Percentiles rank a stretch among this genome's conserved stretches.
Conservation (phyloP, 1,139 yeast genomes). For the Suhomyces terraborum region DNA sequence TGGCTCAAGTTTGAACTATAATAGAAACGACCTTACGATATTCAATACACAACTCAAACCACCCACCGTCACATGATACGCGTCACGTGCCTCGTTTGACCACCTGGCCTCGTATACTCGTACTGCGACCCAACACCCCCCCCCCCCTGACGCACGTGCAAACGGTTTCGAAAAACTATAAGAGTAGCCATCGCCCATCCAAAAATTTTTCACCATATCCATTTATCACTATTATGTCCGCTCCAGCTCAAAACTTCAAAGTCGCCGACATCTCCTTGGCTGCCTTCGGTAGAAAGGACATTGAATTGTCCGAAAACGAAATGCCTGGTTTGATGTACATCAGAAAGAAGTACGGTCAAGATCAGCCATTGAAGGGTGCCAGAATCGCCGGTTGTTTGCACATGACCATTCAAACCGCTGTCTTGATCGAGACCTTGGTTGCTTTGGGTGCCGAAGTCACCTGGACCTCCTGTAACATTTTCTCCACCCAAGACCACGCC, state of each 20-base stretch:
- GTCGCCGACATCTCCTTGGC: conserved; percentile 99
- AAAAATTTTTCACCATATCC: conserved; percentile 7
- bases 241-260: conserved; percentile 62
- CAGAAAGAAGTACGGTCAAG: conserved; percentile 87
- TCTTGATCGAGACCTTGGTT: conserved; percentile 93
- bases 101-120: not conserved
- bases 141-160: conserved; percentile 3
- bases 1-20: conserved; percentile 51
- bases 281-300: conserved; percentile 99
- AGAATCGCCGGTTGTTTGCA: conserved; percentile 99
- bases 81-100: conserved; percentile 4
- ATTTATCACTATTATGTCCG: conserved; percentile 15
- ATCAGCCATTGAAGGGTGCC: conserved; percentile 97
- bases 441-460: conserved; percentile 99
- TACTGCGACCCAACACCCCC: conserved; percentile 1
- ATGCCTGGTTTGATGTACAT: conserved; percentile 99
- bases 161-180: conserved; percentile 6
- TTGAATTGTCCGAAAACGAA: conserved; percentile 98
- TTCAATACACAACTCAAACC: not conserved
- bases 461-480: conserved; percentile 99
- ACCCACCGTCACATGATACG: not conserved
- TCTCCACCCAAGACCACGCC: conserved; percentile 99
- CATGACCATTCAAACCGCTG: conserved; percentile 99
- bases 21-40: conserved; percentile 5
- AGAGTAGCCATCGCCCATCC: conserved; percentile 6